Conservation (phyloP, 257 asterid species). For the Nicotiana noctiflora region DNA sequence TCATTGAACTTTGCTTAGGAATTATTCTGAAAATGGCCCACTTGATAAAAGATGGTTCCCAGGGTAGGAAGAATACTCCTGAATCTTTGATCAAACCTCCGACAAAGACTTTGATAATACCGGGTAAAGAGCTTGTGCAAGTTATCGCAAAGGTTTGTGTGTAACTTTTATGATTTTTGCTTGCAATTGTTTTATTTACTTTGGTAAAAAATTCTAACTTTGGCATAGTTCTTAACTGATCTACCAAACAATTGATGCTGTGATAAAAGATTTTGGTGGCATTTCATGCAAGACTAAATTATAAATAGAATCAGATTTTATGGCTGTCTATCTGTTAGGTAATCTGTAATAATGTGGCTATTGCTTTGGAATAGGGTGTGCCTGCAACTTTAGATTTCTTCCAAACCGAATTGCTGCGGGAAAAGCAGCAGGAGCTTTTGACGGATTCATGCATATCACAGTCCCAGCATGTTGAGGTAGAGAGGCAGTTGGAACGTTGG, state of each 20-base stretch:
- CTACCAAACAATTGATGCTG: not conserved
- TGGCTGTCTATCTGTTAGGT: not conserved
- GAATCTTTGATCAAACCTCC: slow-evolving; percentile 52
- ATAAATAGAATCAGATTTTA: slow-evolving; percentile 2
- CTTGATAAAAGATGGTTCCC: slow-evolving; percentile 61
- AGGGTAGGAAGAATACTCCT: slow-evolving; percentile 37
- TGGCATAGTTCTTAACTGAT: not conserved
- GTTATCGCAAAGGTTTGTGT: slow-evolving; percentile 76
- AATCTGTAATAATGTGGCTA: not conserved
- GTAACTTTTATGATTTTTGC: not conserved
- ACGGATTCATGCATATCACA: slow-evolving; percentile 90
- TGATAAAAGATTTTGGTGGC: slow-evolving; percentile 1
- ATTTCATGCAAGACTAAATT: not conserved
- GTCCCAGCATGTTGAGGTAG: slow-evolving; percentile 49
- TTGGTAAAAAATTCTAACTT: not conserved
- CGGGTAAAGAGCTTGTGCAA: slow-evolving; percentile 82
- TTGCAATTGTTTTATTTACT: not conserved
- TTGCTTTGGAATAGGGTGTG: slow-evolving; percentile 59
- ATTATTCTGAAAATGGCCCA: slow-evolving; percentile 87
- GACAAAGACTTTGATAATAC: slow-evolving; percentile 58
- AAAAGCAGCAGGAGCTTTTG: slow-evolving; percentile 71
- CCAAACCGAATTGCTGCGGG: slow-evolving; percentile 51
- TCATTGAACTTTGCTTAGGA: slow-evolving; percentile 32
- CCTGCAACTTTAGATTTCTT: slow-evolving; percentile 57
- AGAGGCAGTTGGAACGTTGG: slow-evolving; percentile 88